Evolutionary conservation across 805 yeast genomes (phyloP).

Genomic region (Myxozyma nipponensis): DNA sequence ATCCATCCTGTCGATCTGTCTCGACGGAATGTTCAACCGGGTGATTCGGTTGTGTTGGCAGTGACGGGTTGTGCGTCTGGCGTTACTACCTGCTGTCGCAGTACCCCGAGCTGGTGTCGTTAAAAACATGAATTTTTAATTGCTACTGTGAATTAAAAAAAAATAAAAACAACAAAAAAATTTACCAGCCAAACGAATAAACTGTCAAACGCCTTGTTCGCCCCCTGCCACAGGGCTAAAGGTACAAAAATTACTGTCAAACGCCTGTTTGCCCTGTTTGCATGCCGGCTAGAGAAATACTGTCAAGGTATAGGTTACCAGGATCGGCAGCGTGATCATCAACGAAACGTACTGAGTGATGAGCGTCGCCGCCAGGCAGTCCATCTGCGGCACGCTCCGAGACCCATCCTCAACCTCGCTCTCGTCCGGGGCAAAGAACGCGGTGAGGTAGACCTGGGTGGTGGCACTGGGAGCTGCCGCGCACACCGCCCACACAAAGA

Average conservation of each 20-base stretch:
- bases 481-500: constrained; percentile 68
- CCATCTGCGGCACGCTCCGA: constrained; percentile 62
- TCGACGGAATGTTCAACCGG: too few relatives aligned
- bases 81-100: background rate
- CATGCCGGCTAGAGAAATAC: constrained; percentile 30
- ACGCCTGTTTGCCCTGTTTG: constrained; percentile 5
- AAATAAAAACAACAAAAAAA: background rate
- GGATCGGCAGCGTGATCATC: constrained; percentile 66
- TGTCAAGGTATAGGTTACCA: constrained; percentile 60
- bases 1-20: too few relatives aligned
- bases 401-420: too few relatives aligned
- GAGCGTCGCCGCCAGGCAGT: constrained; percentile 69
- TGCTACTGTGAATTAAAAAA: background rate
- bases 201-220: background rate
- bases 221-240: too few relatives aligned
- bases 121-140: too few relatives aligned
- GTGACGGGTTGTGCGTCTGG: too few relatives aligned
- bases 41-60: too few relatives aligned
- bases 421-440: constrained; percentile 72
- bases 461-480: constrained; percentile 88
- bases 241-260: background rate
- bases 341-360: constrained; percentile 69
- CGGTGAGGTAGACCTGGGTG: constrained; percentile 80
- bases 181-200: background rate
- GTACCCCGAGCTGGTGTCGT: too few relatives aligned